These are phyloP conservation scores for Hortaea sp. DNA, from an alignment of 2,329 filamentous ascomycete species.

Conservation along the genomic window DNA sequence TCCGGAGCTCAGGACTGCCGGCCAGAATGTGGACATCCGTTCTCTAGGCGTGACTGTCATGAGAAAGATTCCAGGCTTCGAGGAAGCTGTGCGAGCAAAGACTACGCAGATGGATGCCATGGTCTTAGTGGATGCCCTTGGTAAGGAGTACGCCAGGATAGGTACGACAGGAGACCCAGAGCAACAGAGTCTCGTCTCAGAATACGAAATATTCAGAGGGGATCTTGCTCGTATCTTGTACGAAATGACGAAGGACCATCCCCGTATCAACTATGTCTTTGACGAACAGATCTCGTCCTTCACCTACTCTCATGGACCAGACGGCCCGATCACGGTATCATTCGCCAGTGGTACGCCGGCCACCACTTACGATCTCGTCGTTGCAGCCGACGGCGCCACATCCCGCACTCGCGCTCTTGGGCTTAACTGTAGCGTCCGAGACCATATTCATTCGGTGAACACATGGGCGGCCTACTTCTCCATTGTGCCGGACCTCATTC, in stretches of 20 bases:
- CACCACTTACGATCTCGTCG: conserved; percentile 38
- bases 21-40: conserved; percentile 28
- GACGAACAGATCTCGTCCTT: conserved; percentile 30
- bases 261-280: conserved; percentile 30
- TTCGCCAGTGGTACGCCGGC: conserved; percentile 30
- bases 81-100: conserved; percentile 20
- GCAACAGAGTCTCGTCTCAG: conserved; percentile 25
- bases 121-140: conserved; percentile 17
- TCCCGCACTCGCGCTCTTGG: conserved; percentile 39
- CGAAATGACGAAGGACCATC: conserved; percentile 29
- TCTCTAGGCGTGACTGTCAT: conserved; percentile 26
- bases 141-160: conserved; percentile 22
- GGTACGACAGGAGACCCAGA: conserved; percentile 22
- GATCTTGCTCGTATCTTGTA: conserved; percentile 24
- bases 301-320: conserved; percentile 16
- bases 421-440: conserved; percentile 29
- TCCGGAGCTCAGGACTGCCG: conserved; percentile 21
- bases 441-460: conserved; percentile 29
- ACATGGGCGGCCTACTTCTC: conserved; percentile 36
- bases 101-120: conserved; percentile 21
- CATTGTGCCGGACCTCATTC: conserved; percentile 29
- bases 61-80: conserved; percentile 25
- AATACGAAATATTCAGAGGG: conserved; percentile 30
- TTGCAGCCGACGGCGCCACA: conserved; percentile 39
- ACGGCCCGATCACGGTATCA: conserved; percentile 30